These are phyloP conservation scores for Saposhnikovia divaricata DNA, from an alignment of 129 eudicot genomes.

Conservation along the genomic window DNA sequence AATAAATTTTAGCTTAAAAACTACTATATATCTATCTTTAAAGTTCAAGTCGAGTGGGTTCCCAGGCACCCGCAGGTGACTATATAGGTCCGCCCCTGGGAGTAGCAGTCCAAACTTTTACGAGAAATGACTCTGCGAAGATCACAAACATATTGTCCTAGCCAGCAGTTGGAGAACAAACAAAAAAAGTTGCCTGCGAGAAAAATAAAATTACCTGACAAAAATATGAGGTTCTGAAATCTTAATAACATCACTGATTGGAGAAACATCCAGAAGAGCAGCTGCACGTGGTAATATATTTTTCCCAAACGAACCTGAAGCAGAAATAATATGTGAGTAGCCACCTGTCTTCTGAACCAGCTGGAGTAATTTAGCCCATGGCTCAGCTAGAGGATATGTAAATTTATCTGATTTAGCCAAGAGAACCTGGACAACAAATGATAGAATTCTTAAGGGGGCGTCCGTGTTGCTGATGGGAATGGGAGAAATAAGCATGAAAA, in stretches of 20 bases:
- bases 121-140: background rate
- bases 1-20: too few species aligned
- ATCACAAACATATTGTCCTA: background rate
- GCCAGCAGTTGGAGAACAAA: background rate
- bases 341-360: slow-evolving; percentile 60
- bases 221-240: slow-evolving; percentile 58
- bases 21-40: too few species aligned
- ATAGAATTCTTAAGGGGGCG: background rate
- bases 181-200: background rate
- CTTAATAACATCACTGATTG: slow-evolving; percentile 65
- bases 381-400: slow-evolving; percentile 70
- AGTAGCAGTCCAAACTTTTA: background rate
- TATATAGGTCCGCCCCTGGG: too few species aligned
- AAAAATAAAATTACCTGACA: slow-evolving; percentile 43
- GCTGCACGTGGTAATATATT: slow-evolving; percentile 95
- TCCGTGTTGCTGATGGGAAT: background rate
- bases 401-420: slow-evolving; percentile 75
- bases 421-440: slow-evolving; percentile 46
- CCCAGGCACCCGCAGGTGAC: too few species aligned
- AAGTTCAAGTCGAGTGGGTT: too few species aligned
- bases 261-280: slow-evolving; percentile 93
- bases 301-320: slow-evolving; percentile 87
- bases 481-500: background rate
- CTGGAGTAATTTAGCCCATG: slow-evolving; percentile 79
- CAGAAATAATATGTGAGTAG: slow-evolving; percentile 69